These are phyloP conservation scores for Nemania serpens DNA, from an alignment of 2,329 filamentous ascomycete species.

Conservation along the genomic window DNA sequence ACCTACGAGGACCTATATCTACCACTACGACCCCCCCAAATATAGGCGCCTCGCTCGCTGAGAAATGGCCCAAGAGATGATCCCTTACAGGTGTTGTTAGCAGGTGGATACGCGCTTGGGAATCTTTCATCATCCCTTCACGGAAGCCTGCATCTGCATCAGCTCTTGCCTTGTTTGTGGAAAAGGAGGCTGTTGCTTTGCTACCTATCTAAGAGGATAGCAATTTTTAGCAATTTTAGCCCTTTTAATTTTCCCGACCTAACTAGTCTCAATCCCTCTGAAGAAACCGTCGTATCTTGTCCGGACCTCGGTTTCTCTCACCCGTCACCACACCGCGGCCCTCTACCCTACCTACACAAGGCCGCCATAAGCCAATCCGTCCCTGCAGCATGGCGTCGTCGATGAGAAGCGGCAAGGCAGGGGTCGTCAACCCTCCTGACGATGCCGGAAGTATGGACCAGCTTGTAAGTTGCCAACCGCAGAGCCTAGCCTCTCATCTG, in stretches of 20 bases:
- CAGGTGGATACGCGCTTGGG: slow-evolving; percentile 29
- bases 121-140: slow-evolving; percentile 34
- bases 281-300: background rate
- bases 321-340: slow-evolving; percentile 18
- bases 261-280: background rate
- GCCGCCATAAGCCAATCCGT: slow-evolving; percentile 11
- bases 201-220: slow-evolving; percentile 7
- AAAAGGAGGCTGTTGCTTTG: slow-evolving; percentile 24
- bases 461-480: slow-evolving; percentile 55
- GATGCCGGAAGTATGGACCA: slow-evolving; percentile 60
- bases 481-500: background rate
- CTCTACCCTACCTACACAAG: too few relatives aligned
- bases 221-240: slow-evolving; percentile 1
- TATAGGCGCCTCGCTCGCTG: slow-evolving; percentile 9
- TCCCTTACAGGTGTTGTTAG: slow-evolving; percentile 21
- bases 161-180: slow-evolving; percentile 21
- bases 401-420: slow-evolving; percentile 48
- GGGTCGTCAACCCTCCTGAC: slow-evolving; percentile 59
- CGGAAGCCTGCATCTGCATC: slow-evolving; percentile 21
- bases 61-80: slow-evolving; percentile 10
- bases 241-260: slow-evolving; percentile 2
- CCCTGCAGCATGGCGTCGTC: slow-evolving; percentile 32
- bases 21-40: too few relatives aligned
- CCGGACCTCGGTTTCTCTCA: slow-evolving; percentile 14
- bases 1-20: too few relatives aligned